These are phyloP conservation scores for Pythium sukuiense DNA, from an alignment of 352 stramenopile genomes.

Conservation along the genomic window DNA sequence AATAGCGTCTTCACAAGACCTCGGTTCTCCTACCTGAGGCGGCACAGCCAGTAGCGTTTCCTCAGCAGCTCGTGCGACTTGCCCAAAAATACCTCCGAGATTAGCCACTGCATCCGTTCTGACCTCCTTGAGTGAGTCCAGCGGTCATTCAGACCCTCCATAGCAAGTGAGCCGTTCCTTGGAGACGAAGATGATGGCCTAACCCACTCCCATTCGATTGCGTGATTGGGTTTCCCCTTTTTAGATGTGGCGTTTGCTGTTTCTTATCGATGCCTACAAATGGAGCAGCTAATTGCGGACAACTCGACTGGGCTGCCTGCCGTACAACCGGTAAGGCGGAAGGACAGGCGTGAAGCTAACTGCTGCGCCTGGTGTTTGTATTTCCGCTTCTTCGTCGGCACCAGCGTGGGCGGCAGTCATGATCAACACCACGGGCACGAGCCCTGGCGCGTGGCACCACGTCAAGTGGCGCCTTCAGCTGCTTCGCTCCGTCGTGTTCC, in stretches of 20 bases:
- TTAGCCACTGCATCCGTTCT: too few species aligned
- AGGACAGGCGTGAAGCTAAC: neutral
- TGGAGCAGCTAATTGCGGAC: too few species aligned
- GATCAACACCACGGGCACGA: neutral
- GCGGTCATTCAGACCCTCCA: too few species aligned
- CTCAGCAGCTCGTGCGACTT: too few species aligned
- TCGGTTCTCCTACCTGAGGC: too few species aligned
- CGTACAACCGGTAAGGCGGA: too few species aligned
- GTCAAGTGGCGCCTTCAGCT: neutral
- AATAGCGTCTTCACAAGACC: too few species aligned
- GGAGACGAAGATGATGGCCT: neutral
- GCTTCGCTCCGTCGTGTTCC: neutral
- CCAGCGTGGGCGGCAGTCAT: neutral
- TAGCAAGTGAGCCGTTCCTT: neutral
- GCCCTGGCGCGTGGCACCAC: conserved; percentile 1
- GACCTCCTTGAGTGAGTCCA: too few species aligned
- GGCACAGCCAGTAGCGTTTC: too few species aligned
- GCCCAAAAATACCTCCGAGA: too few species aligned
- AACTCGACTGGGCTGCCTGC: too few species aligned
- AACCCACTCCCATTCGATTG: neutral
- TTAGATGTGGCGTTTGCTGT: neutral
- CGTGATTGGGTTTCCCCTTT: neutral
- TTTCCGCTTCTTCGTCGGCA: too few species aligned
- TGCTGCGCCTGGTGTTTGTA: neutral
- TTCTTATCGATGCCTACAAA: neutral